phyloP scores from a whole-genome alignment of 169 alveolate genomes.

The Plasmodium sp. region DNA sequence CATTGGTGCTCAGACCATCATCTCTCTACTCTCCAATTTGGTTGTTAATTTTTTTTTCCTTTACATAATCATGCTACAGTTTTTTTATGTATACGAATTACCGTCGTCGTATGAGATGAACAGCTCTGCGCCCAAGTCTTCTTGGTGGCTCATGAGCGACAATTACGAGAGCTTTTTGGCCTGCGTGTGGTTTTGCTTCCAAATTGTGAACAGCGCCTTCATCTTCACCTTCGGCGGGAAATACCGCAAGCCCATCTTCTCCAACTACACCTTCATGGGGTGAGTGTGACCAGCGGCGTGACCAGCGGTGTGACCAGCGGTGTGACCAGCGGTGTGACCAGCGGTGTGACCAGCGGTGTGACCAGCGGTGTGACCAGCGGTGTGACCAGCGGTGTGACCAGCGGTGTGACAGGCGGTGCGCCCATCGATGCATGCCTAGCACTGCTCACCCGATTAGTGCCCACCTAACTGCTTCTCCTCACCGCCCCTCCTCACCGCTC shows the following conservation, averaged over 20 bases:
- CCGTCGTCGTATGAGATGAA: slow-evolving; percentile 81
- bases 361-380: not conserved
- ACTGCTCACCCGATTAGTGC: not conserved
- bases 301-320: not conserved
- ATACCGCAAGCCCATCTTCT: slow-evolving; percentile 82
- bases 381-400: too few species aligned
- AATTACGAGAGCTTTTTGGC: slow-evolving; percentile 89
- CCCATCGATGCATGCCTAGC: not conserved
- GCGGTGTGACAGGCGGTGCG: too few species aligned
- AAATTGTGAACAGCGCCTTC: slow-evolving; percentile 89
- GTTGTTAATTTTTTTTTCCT: slow-evolving; percentile 78
- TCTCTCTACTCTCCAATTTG: slow-evolving; percentile 84
- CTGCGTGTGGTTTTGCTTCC: slow-evolving; percentile 88
- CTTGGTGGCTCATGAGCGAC: slow-evolving; percentile 92
- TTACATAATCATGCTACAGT: slow-evolving; percentile 68
- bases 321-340: not conserved
- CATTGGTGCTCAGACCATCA: slow-evolving; percentile 87
- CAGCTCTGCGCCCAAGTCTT: slow-evolving; percentile 80
- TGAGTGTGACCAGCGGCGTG: slow-evolving; percentile 24
- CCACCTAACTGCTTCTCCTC: slow-evolving; percentile 11
- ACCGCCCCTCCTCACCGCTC: slow-evolving; percentile 76
- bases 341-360: not conserved
- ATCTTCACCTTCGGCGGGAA: slow-evolving; percentile 89
- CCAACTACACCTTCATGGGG: slow-evolving; percentile 85
- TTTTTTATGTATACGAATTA: slow-evolving; percentile 71